Conservation (phyloP, 805 yeast genomes). For the Blastobotrys robertii region DNA sequence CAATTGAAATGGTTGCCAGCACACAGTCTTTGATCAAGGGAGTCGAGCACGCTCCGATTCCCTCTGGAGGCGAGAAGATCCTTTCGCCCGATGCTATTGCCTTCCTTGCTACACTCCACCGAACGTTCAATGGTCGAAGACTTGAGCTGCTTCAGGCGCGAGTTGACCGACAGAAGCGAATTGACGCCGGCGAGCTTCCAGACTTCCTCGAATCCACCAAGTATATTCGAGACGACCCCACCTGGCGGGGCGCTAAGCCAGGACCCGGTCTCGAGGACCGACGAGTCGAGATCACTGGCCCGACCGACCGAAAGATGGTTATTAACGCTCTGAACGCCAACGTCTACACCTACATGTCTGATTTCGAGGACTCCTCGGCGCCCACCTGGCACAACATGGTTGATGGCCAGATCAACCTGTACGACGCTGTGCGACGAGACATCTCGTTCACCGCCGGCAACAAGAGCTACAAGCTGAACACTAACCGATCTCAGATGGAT, state of each 20-base stretch:
- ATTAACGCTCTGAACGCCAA: slow-evolving; percentile 61
- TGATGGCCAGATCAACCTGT: slow-evolving; percentile 61
- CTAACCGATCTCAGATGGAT: slow-evolving; percentile 30
- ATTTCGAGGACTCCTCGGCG: slow-evolving; percentile 63
- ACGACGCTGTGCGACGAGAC: slow-evolving; percentile 55
- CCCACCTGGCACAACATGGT: slow-evolving; percentile 62
- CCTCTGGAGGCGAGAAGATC: slow-evolving; percentile 40
- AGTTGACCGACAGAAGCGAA: slow-evolving; percentile 41
- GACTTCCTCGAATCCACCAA: slow-evolving; percentile 58
- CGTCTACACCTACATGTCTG: slow-evolving; percentile 69
- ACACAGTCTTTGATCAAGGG: slow-evolving; percentile 30
- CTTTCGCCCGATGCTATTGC: slow-evolving; percentile 55
- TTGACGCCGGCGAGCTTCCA: slow-evolving; percentile 58
- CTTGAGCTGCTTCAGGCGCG: slow-evolving; percentile 46
- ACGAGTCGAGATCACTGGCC: slow-evolving; percentile 69
- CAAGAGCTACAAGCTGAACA: slow-evolving; percentile 43
- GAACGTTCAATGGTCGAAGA: slow-evolving; percentile 50
- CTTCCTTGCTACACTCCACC: slow-evolving; percentile 56
- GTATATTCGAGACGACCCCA: slow-evolving; percentile 51
- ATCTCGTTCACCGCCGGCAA: slow-evolving; percentile 32
- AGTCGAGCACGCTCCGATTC: slow-evolving; percentile 46
- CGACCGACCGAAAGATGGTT: slow-evolving; percentile 68
- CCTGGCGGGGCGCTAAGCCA: slow-evolving; percentile 63
- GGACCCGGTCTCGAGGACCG: slow-evolving; percentile 63
- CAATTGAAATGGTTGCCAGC: slow-evolving; percentile 14